Evolutionary conservation across 169 alveolate genomes (phyloP).

Genomic region (Plasmodium knowlesi): DNA sequence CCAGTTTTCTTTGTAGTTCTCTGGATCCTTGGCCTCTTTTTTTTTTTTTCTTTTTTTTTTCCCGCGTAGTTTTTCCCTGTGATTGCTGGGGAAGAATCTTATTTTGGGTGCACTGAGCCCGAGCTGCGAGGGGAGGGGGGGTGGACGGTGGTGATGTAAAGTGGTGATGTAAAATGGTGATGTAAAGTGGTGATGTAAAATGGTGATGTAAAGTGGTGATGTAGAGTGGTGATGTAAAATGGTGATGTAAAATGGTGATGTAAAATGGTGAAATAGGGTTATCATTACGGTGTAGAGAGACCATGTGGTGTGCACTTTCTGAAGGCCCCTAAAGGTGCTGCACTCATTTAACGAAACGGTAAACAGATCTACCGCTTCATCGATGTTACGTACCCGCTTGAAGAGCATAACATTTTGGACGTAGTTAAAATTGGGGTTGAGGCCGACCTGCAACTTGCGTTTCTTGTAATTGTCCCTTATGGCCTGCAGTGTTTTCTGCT

Average conservation of each 20-base stretch:
- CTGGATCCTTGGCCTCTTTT: background rate
- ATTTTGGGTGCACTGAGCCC: slow-evolving; percentile 69
- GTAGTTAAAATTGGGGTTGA: slow-evolving; percentile 59
- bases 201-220: background rate
- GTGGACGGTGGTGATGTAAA: background rate
- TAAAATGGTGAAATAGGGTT: background rate
- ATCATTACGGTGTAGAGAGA: background rate
- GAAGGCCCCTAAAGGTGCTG: too few species aligned
- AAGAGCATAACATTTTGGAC: slow-evolving; percentile 55
- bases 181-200: background rate
- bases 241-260: background rate
- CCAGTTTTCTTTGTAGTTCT: slow-evolving; percentile 65
- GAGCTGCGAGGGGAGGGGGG: slow-evolving; percentile 16
- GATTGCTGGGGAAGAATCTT: slow-evolving; percentile 33
- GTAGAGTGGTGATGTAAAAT: too few species aligned
- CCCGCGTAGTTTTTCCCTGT: slow-evolving; percentile 54
- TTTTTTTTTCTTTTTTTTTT: slow-evolving; percentile 37
- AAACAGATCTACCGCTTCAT: background rate
- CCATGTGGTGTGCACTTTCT: background rate
- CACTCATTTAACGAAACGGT: background rate
- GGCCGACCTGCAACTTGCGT: slow-evolving; percentile 50
- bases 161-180: background rate
- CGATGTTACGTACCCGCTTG: slow-evolving; percentile 27
- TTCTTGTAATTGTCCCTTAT: slow-evolving; percentile 65
- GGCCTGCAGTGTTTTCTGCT: slow-evolving; percentile 51